A percentile compares a stretch with the other conserved stretches of the same genome.
Conservation (phyloP, 139 green algal species). For the Eudorina sp. region DNA sequence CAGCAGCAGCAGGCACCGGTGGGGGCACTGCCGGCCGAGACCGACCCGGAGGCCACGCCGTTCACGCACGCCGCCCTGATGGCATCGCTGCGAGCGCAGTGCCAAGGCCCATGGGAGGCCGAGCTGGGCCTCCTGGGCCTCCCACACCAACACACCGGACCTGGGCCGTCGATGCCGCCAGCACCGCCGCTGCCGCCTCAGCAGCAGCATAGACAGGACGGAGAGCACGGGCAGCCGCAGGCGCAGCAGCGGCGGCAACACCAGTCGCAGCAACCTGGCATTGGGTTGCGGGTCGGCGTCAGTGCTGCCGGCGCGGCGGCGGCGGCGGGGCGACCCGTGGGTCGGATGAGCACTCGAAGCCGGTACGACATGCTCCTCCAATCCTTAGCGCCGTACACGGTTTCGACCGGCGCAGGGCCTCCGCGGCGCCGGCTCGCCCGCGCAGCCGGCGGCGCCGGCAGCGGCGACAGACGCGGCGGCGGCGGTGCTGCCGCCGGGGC, state of each 20-base stretch:
- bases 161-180: too few relatives aligned
- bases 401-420: too few relatives aligned
- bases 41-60: not conserved
- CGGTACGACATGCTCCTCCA: not conserved
- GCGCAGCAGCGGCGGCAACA: not conserved
- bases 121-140: too few relatives aligned
- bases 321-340: not conserved
- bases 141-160: too few relatives aligned
- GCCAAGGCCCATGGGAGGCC: too few relatives aligned
- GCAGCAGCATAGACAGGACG: too few relatives aligned
- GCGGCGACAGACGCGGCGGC: not conserved
- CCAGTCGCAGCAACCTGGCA: not conserved
- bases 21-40: too few relatives aligned
- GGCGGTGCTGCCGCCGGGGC: not conserved
- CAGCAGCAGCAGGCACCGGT: too few relatives aligned
- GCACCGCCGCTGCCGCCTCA: too few relatives aligned
- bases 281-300: too few relatives aligned
- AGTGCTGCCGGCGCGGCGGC: not conserved
- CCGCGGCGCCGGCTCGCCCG: not conserved
- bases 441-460: not conserved
- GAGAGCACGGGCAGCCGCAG: not conserved
- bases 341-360: slow-evolving; percentile 4
- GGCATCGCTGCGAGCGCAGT: not conserved
- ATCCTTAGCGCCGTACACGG: not conserved
- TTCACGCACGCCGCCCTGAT: not conserved